Base-by-base conservation (phyloP, 1,284 basidiomycete genomes). In the Entoloma clypeatum region DNA sequence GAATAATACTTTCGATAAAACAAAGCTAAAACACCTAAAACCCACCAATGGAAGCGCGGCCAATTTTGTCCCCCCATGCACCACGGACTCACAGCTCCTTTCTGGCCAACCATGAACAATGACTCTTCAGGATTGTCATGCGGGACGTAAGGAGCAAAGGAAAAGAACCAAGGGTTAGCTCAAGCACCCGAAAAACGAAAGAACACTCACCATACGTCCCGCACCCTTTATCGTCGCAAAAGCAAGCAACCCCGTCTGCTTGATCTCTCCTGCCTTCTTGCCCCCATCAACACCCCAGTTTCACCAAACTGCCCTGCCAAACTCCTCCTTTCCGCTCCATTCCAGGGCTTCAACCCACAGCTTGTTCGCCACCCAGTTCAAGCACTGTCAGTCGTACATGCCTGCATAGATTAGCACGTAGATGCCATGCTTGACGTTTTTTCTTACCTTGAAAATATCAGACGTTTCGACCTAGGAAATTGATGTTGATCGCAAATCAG, bases 361-460 rank as follows among this genome's bases (percentile, higher is more conserved):
- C 55, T 76, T 75, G 59, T 89, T 89, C 17, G 79, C 78, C 30
- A 85, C 69, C 77, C 82, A 86, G 58, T 88, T 88, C n/a, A n/a
- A n/a, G 60, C 84, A 89, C 56, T 85, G 79, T 75, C 79, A 86
- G 58, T 88, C 86, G 50, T 79, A 83, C 24, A 81, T 85, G n/a
- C 86, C 85, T 4, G 81, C 81, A 50, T 88, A 87, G 45, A 89
- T 80, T 36, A 92, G 67, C 18, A 89, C 65, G 14, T 77, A 71
- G 27, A 92, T 61, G 4, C 81, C 82, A 21, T 86, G 72, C 54
- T 91, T 86, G 17, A 92, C 11, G 33, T 14, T 22, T 23, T 32
- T 13, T 41, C 55, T 35, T 46, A 69, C 75, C 72, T 81, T 85
- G 26, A 81, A 81, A 36, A 88, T 74, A 55, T 89, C 86, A 89